A percentile compares a stretch with the other conserved stretches of the same genome.
Evolutionary conservation across 345 rosid species (phyloP).

Genomic region (Linum lewisii): DNA sequence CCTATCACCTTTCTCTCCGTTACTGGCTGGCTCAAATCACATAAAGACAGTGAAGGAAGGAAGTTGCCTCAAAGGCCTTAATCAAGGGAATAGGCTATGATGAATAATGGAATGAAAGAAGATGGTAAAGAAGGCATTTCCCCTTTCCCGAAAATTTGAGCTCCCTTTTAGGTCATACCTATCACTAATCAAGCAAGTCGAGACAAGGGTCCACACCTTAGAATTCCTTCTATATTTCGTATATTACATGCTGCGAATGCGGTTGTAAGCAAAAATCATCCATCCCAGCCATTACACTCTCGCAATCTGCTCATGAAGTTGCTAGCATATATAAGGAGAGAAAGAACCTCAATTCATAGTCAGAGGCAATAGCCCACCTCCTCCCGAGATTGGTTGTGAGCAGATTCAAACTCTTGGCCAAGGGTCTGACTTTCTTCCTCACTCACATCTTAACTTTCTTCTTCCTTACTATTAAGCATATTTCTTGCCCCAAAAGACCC

Average conservation of each 20-base stretch:
- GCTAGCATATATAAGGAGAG: neutral
- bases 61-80: constrained; percentile 1
- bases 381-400: neutral
- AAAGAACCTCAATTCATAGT: neutral
- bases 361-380: neutral
- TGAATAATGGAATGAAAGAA: neutral
- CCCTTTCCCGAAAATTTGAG: neutral
- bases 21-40: neutral
- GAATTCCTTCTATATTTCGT: neutral
- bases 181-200: neutral
- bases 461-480: neutral
- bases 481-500: neutral
- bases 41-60: neutral
- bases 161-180: neutral
- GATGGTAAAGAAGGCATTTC: neutral
- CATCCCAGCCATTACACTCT: neutral
- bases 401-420: neutral
- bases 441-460: neutral
- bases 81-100: neutral
- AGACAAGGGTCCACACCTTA: neutral
- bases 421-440: neutral
- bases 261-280: neutral
- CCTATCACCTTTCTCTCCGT: neutral
- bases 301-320: neutral
- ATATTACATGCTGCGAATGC: neutral